Percentiles rank a stretch among this genome's conserved stretches.
Evolutionary conservation across 371 early-diverging fungal species (phyloP).

Genomic region (Mortierella sp.): DNA sequence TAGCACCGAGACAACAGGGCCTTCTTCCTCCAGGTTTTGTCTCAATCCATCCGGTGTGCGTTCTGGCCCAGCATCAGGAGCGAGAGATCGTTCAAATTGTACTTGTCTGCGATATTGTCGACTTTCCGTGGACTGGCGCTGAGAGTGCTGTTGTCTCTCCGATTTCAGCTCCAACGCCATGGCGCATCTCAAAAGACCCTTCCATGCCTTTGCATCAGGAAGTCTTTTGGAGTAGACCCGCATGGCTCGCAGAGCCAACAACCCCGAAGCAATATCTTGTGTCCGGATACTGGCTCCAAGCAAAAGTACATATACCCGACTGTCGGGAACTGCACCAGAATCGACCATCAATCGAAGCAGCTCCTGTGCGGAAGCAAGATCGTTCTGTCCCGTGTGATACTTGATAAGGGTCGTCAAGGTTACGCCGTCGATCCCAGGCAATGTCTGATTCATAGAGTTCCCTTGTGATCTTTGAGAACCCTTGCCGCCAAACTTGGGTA

Average conservation of each 20-base stretch:
- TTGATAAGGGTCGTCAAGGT: slow-evolving; percentile 42
- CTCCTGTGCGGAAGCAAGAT: slow-evolving; percentile 25
- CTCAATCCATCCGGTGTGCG: too few relatives aligned
- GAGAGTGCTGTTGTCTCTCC: background rate
- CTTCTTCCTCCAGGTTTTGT: too few relatives aligned
- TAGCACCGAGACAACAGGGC: slow-evolving; percentile 14
- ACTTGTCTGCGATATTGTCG: too few relatives aligned
- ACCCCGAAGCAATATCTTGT: slow-evolving; percentile 18
- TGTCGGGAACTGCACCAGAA: slow-evolving; percentile 29
- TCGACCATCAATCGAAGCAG: slow-evolving; percentile 31
- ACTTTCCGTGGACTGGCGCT: too few relatives aligned
- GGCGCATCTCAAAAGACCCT: slow-evolving; percentile 38
- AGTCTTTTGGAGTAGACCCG: slow-evolving; percentile 14
- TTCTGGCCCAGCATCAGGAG: too few relatives aligned
- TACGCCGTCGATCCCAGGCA: slow-evolving; percentile 21
- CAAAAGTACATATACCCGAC: slow-evolving; percentile 19
- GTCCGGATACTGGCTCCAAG: slow-evolving; percentile 28
- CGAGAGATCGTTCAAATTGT: too few relatives aligned
- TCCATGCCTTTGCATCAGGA: slow-evolving; percentile 48
- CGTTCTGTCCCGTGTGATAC: slow-evolving; percentile 32
- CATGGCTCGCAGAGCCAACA: slow-evolving; percentile 22
- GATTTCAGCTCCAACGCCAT: slow-evolving; percentile 12
- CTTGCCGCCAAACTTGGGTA: slow-evolving; percentile 4
- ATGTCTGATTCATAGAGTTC: too few relatives aligned
- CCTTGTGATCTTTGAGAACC: background rate